Conservation (phyloP, 805 yeast genomes). For the Kluyveromyces dobzhanskii region DNA sequence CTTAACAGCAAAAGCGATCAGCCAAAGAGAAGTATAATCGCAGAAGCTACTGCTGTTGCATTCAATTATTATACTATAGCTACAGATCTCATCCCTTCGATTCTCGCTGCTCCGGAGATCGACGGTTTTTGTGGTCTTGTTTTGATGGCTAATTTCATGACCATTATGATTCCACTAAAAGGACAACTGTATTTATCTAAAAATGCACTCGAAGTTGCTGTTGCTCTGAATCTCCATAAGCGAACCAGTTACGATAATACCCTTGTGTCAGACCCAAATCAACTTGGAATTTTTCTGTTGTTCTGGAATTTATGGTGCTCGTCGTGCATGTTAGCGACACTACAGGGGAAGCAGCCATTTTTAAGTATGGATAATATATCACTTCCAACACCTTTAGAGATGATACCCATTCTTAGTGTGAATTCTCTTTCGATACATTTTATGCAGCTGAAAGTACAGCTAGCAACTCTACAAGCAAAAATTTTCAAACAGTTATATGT, state of each 20-base stretch:
- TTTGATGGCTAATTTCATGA: conserved; percentile 6
- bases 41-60: background rate
- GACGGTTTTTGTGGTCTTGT: conserved; percentile 6
- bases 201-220: conserved; percentile 5
- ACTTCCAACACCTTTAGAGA: conserved; percentile 3
- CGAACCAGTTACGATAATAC: background rate
- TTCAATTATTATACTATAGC: background rate
- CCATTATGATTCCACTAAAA: conserved; percentile 5
- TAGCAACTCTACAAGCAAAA: conserved; percentile 3
- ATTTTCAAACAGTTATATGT: conserved; percentile 2
- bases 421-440: conserved; percentile 1
- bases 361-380: conserved; percentile 2
- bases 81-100: background rate
- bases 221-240: conserved; percentile 1
- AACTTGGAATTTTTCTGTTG: conserved; percentile 2
- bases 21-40: background rate
- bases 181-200: conserved; percentile 4
- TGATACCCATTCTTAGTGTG: no score
- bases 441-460: conserved; percentile 4
- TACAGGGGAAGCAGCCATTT: conserved; percentile 5
- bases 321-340: conserved; percentile 6
- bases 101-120: background rate
- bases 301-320: conserved; percentile 8
- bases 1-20: background rate
- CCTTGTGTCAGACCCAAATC: background rate